Conservation (phyloP, 768 basidiomycete genomes). For the Stropharia rugosoannulata region DNA sequence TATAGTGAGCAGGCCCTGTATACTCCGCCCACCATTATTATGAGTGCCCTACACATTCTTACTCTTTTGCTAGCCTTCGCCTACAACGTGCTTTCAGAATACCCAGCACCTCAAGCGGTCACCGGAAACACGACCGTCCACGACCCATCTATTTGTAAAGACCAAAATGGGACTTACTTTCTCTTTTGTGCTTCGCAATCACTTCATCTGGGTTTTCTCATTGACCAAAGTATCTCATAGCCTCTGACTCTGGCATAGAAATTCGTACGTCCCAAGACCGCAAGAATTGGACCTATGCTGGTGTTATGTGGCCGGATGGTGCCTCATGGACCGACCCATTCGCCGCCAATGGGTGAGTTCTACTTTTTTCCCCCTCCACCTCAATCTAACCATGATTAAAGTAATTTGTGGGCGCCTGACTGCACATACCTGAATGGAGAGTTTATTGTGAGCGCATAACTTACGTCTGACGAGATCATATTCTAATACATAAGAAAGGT, state of each 20-base stretch:
- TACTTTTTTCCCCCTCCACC: not conserved
- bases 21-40: too few relatives aligned
- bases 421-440: conserved; percentile 28
- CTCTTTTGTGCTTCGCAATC: conserved; percentile 39
- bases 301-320: conserved; percentile 47
- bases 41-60: too few relatives aligned
- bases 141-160: conserved; percentile 49
- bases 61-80: not conserved
- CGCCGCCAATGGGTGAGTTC: conserved; percentile 40
- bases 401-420: conserved; percentile 33
- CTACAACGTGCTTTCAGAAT: conserved; percentile 17
- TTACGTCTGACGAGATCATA: not conserved
- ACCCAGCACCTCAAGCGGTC: conserved; percentile 33
- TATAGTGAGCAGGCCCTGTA: too few relatives aligned
- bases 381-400: not conserved
- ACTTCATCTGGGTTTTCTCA: not conserved
- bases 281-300: conserved; percentile 41
- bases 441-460: conserved; percentile 17
- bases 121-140: conserved; percentile 41
- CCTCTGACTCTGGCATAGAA: conserved; percentile 42
- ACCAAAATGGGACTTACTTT: conserved; percentile 42
- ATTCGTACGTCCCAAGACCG: conserved; percentile 50
- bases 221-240: conserved; percentile 16
- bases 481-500: conserved; percentile 28
- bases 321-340: conserved; percentile 47